Evolutionary conservation across 192 early-diverging fungal species (phyloP), one percentile per base, ranked within the genome.

Genomic region (Linnemannia schmuckeri): DNA sequence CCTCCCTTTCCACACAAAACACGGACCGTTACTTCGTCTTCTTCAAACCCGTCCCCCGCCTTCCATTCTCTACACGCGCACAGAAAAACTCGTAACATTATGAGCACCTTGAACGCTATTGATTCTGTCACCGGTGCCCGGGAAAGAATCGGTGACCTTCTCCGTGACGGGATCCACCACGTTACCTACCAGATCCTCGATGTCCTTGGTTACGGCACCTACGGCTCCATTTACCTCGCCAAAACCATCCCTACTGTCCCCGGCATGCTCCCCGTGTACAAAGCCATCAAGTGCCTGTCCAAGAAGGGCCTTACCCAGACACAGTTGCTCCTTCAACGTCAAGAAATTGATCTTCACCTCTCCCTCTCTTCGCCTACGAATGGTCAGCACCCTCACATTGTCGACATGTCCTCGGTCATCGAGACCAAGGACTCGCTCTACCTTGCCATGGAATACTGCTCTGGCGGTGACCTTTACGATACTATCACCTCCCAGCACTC

Each of bases 381-480:
- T 20, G 85, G 85, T 10, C 61, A 81, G 71, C 97, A 99, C 88
- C 94, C 93, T 10, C 95, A 97, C 83, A 95, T 99, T 24, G 92
- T 98, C 35, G 95, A 95, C 55, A 91, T 99, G 27, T 94, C 95
- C 82, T 96, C 95, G 81, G 97, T 98, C 77, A 94, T 99, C 79
- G 96, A 99, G 91, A 96, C 95, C 47, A 93, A 94, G 49, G 88
- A 94, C 70, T 95, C 96, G 72, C 93, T 99, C 7, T 98, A 96
- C 89, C 91, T 99, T 82, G 96, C 99, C 70, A 98, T 99, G 97
- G 98, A 99, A 88, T 93, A 96, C 83, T 96, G 96, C 72, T 91
- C 95, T 22, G 96, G 96, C 35, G 97, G 98, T 76, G 98, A 99
- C 80, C 92, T 99, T 54, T 99, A 97, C 90, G 97, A 99, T 72